These are phyloP conservation scores for Suhomyces ambrosiae DNA, from an alignment of 1,139 yeast species.

Conservation along the genomic window DNA sequence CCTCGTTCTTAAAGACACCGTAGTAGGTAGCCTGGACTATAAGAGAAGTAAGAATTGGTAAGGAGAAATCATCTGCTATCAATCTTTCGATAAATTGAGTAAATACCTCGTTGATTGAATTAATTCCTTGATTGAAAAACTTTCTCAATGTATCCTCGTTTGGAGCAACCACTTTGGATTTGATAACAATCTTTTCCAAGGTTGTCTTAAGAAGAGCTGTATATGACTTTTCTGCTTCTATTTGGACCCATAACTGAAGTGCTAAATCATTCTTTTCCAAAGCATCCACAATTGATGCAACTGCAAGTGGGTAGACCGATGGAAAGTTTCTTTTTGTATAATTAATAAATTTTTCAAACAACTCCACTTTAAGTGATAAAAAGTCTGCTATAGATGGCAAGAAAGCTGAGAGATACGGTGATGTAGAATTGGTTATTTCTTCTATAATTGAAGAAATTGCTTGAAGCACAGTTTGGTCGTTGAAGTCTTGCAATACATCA, in stretches of 20 bases:
- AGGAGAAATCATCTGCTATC: slow-evolving; percentile 22
- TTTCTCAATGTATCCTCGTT: slow-evolving; percentile 27
- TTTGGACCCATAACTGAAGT: slow-evolving; percentile 46
- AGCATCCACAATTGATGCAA: slow-evolving; percentile 43
- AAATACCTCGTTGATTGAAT: slow-evolving; percentile 39
- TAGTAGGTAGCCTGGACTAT: slow-evolving; percentile 41
- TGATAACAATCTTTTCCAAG: slow-evolving; percentile 21
- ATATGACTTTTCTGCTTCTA: slow-evolving; percentile 25
- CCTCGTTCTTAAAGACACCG: slow-evolving; percentile 49
- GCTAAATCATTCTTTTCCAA: slow-evolving; percentile 64
- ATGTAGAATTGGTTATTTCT: slow-evolving; percentile 61
- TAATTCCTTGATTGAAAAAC: slow-evolving; percentile 33
- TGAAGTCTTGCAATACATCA: slow-evolving; percentile 39
- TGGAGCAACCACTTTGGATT: slow-evolving; percentile 11
- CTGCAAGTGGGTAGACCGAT: slow-evolving; percentile 29
- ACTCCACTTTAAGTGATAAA: slow-evolving; percentile 27
- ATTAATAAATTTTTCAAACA: slow-evolving; percentile 43
- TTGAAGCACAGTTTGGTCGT: slow-evolving; percentile 41
- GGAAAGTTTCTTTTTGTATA: slow-evolving; percentile 53
- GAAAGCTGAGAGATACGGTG: slow-evolving; percentile 36
- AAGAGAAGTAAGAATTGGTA: slow-evolving; percentile 31
- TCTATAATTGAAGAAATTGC: slow-evolving; percentile 53
- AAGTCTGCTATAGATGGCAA: slow-evolving; percentile 32
- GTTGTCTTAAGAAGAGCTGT: slow-evolving; percentile 15
- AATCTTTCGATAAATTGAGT: slow-evolving; percentile 33